Conservation (phyloP, 495 filamentous ascomycete genomes). For the Tuber melanosporum region DNA sequence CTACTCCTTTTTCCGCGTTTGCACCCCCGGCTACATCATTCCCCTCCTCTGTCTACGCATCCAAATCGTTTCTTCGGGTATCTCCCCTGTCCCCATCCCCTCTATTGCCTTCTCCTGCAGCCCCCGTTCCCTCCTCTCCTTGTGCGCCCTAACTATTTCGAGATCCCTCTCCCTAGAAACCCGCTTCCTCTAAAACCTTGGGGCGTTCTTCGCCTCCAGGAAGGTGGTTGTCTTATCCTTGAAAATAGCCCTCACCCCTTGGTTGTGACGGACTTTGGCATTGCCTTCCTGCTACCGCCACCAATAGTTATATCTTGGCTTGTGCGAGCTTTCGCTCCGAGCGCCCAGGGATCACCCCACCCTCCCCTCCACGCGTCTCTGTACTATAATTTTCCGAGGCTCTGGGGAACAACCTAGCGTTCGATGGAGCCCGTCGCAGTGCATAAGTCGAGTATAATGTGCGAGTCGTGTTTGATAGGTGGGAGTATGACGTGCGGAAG, state of each 20-base stretch:
- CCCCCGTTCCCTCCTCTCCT: conserved; percentile 43
- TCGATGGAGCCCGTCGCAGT: too few relatives aligned
- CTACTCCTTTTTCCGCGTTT: not conserved
- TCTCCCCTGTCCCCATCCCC: not conserved
- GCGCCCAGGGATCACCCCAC: too few relatives aligned
- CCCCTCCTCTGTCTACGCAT: not conserved
- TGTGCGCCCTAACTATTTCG: conserved; percentile 43
- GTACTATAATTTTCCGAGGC: too few relatives aligned
- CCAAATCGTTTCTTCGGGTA: not conserved
- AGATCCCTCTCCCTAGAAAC: conserved; percentile 34
- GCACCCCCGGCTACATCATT: not conserved
- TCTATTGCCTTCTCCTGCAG: conserved; percentile 8
- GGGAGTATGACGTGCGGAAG: too few relatives aligned
- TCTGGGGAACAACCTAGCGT: too few relatives aligned
- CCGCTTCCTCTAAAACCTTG: conserved; percentile 7
- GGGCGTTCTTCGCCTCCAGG: not conserved
- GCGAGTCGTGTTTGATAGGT: too few relatives aligned
- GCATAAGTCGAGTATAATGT: too few relatives aligned
- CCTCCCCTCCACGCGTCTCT: too few relatives aligned
- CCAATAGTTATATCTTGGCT: too few relatives aligned
- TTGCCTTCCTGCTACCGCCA: conserved; percentile 13
- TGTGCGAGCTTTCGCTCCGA: too few relatives aligned
- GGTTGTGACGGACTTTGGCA: conserved; percentile 35
- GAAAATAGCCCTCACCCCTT: conserved; percentile 32
- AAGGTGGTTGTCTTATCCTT: conserved; percentile 26